Evolutionary conservation across 2,329 filamentous ascomycete genomes (phyloP), one percentile per base, ranked within the genome.

Genomic region (Berkeleyomyces basicola): DNA sequence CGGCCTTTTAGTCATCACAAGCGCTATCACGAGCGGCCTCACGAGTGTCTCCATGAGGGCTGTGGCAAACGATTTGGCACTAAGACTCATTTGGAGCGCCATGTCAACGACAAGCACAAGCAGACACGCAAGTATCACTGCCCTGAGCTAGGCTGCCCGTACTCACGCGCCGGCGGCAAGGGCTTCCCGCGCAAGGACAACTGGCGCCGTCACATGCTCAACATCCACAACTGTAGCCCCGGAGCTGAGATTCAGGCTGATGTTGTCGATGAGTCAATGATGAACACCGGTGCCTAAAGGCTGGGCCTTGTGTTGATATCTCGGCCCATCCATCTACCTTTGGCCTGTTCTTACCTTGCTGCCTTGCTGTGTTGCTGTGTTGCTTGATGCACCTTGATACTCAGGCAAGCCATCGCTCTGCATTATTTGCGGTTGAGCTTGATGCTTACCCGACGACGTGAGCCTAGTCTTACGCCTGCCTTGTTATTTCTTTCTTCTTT

Each of bases 181-280:
- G 79, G 78, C 0, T 84, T 84, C 66, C 80, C 81, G 0, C 73
- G 81, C 61, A 84, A 83, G 68, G 81, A 83, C 67, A 83, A 84
- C 70, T 83, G 81, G 81, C 78, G 80, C 67, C 73, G 81, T 63
- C 81, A 84, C 68, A 83, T 84, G 80, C 73, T 76, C 43, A 83
- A 82, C 69, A 83, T 82, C 67, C 81, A 84, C 67, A 70, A 75
- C 43, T 63, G 63, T 49, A 67, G 59, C 47, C 67, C 66, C 4
- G 62, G 63, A 10, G 61, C 66, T 4, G 64, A 67, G 3, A 61
- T 66, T 1, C 67, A 69, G 61, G 65, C 67, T n/a, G 65, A 68
- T 33, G 53, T 67, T 47, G 64, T 67, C 47, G 67, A 61, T 57
- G 60, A 61, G 49, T 61, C 60, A 39, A 33, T 44, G 42, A 42